These are phyloP conservation scores for Chytridium lagenaria DNA, from an alignment of 371 early-diverging fungal species.

Conservation along the genomic window DNA sequence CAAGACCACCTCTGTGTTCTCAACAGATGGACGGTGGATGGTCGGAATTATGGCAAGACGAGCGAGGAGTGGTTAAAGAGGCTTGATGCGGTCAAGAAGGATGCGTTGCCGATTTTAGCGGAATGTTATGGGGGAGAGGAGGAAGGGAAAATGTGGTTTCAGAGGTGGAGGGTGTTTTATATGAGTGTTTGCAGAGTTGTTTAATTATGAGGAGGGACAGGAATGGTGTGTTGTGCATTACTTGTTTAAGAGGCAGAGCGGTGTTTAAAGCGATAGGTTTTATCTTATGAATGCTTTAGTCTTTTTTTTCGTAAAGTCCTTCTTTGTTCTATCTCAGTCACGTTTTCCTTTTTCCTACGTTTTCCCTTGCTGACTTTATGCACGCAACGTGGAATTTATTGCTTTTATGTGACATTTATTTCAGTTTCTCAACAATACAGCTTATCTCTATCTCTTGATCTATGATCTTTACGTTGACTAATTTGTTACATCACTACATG, in stretches of 20 bases:
- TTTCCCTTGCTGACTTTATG: too few relatives aligned
- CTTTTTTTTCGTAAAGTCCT: too few relatives aligned
- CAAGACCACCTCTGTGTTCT: conserved; percentile 55
- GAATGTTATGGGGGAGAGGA: conserved; percentile 46
- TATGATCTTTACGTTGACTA: too few relatives aligned
- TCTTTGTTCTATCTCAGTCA: too few relatives aligned
- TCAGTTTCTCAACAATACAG: too few relatives aligned
- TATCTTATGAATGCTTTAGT: neutral
- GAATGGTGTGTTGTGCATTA: conserved; percentile 66
- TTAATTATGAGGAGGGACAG: conserved; percentile 58
- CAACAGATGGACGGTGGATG: conserved; percentile 65
- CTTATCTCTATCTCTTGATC: too few relatives aligned
- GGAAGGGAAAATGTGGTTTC: conserved; percentile 57
- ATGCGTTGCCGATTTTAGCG: conserved; percentile 44
- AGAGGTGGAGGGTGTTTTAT: conserved; percentile 66
- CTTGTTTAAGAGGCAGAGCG: conserved; percentile 46
- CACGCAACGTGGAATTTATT: too few relatives aligned
- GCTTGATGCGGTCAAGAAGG: conserved; percentile 49
- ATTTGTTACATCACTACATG: too few relatives aligned
- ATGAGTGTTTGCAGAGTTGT: conserved; percentile 59
- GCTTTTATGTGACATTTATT: too few relatives aligned
- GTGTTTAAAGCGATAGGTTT: neutral
- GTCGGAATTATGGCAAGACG: conserved; percentile 60
- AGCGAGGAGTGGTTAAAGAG: conserved; percentile 55
- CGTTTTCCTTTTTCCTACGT: too few relatives aligned